These are phyloP conservation scores for Rehmannia glutinosa DNA, from an alignment of 257 asterid genomes.

Conservation along the genomic window DNA sequence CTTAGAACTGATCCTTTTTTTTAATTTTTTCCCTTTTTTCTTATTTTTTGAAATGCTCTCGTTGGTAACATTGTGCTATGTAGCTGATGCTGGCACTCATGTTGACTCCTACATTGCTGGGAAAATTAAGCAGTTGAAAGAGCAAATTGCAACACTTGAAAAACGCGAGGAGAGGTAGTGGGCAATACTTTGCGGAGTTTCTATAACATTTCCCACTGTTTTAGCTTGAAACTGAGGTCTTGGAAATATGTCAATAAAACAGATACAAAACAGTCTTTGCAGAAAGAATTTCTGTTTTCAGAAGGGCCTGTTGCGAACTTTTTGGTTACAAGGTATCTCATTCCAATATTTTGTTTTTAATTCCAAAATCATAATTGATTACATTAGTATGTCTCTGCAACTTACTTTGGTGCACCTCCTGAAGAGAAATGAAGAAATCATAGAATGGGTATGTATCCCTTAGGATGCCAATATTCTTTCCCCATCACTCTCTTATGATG, in stretches of 20 bases:
- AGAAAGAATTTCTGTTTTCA: slow-evolving; percentile 90
- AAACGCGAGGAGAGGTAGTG: slow-evolving; percentile 95
- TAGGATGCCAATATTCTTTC: slow-evolving; percentile 1
- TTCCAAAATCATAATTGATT: not conserved
- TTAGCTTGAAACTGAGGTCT: slow-evolving; percentile 29
- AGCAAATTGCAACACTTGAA: slow-evolving; percentile 94
- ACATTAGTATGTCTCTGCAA: not conserved
- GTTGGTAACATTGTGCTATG: slow-evolving; percentile 13
- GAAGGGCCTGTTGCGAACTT: slow-evolving; percentile 98
- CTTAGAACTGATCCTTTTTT: not conserved
- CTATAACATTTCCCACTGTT: slow-evolving; percentile 12
- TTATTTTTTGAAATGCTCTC: slow-evolving; percentile 16
- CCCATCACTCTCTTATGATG: not conserved
- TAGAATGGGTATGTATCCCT: not conserved
- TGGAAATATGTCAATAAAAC: slow-evolving; percentile 25
- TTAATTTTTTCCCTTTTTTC: not conserved
- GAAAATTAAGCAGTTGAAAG: slow-evolving; percentile 85
- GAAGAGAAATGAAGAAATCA: slow-evolving; percentile 4
- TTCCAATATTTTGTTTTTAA: slow-evolving; percentile 13
- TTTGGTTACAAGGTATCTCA: slow-evolving; percentile 90
- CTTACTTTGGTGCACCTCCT: not conserved
- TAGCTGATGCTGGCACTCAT: slow-evolving; percentile 84
- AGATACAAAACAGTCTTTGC: slow-evolving; percentile 97
- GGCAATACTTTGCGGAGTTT: slow-evolving; percentile 11
- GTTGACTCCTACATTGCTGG: slow-evolving; percentile 90